These are phyloP conservation scores for Spongospora subterranea DNA, from an alignment of 208 protist species.

Conservation along the genomic window DNA sequence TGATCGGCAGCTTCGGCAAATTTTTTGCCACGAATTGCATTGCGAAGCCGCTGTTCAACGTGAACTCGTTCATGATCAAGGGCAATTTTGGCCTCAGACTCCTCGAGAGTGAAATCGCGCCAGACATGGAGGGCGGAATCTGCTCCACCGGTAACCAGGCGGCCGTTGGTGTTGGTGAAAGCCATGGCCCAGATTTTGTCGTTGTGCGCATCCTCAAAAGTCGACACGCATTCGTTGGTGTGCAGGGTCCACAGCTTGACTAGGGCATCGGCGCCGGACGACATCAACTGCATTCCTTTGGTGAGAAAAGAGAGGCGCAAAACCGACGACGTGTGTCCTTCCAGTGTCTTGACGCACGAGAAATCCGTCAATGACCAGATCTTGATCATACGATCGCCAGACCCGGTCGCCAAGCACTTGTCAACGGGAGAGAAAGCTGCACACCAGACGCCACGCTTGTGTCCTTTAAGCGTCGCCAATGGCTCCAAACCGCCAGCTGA, in stretches of 20 bases:
- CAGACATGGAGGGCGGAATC: slow-evolving; percentile 55
- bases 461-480: slow-evolving; percentile 58
- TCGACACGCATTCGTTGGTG: slow-evolving; percentile 64
- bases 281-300: slow-evolving; percentile 16
- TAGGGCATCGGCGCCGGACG: slow-evolving; percentile 57
- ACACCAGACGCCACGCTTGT: slow-evolving; percentile 58
- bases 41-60: neutral
- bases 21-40: neutral
- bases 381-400: slow-evolving; percentile 61
- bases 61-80: neutral
- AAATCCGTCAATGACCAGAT: slow-evolving; percentile 63
- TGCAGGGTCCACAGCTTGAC: slow-evolving; percentile 65
- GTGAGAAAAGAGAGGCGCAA: neutral
- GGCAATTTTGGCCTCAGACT: slow-evolving; percentile 2
- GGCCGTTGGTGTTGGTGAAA: neutral
- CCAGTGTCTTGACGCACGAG: slow-evolving; percentile 61
- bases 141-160: slow-evolving; percentile 52
- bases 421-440: slow-evolving; percentile 66
- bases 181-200: slow-evolving; percentile 59
- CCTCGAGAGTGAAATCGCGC: slow-evolving; percentile 59
- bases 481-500: neutral
- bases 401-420: slow-evolving; percentile 3
- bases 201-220: slow-evolving; percentile 62
- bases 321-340: slow-evolving; percentile 37
- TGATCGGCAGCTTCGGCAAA: neutral